A percentile compares a stretch with the other conserved stretches of the same genome.
These are phyloP conservation scores for Entoloma clypeatum DNA, from an alignment of 1,284 basidiomycete species.

Conservation along the genomic window DNA sequence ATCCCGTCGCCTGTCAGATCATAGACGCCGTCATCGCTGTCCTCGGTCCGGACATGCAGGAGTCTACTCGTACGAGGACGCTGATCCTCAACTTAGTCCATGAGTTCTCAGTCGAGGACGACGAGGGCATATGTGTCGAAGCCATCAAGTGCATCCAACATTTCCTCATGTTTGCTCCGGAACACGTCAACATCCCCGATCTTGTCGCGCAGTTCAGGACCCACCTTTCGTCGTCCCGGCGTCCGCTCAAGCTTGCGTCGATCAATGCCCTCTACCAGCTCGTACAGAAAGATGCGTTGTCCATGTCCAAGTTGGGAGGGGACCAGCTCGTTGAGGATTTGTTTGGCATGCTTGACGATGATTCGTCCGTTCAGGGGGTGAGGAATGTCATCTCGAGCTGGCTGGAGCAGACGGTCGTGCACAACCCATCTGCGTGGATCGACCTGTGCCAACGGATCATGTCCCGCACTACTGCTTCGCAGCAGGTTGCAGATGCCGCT, in stretches of 20 bases:
- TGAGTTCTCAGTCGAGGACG: constrained; percentile 82
- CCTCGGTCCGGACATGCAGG: constrained; percentile 93
- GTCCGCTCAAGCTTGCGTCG: constrained; percentile 88
- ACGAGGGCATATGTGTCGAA: constrained; percentile 88
- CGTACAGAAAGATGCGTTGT: constrained; percentile 90
- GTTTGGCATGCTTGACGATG: constrained; percentile 92
- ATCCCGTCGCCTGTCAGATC: constrained; percentile 88
- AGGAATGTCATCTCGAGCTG: constrained; percentile 92
- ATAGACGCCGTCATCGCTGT: constrained; percentile 93
- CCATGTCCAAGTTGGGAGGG: constrained; percentile 92
- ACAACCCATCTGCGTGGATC: constrained; percentile 96
- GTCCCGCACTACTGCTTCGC: constrained; percentile 80
- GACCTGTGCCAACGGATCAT: constrained; percentile 97
- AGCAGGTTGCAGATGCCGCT: constrained; percentile 64
- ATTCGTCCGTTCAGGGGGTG: constrained; percentile 92
- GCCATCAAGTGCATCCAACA: constrained; percentile 96
- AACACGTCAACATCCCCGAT: constrained; percentile 75
- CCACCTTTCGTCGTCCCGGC: constrained; percentile 74
- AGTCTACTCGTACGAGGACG: constrained; percentile 76
- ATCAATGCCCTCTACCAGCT: constrained; percentile 97
- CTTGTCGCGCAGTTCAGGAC: constrained; percentile 73
- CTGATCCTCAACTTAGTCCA: constrained; percentile 84
- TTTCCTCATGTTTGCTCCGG: constrained; percentile 92
- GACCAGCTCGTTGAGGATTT: constrained; percentile 93
- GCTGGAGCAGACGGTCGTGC: constrained; percentile 91